A percentile compares a stretch with the other conserved stretches of the same genome.
Conservation (phyloP, 495 filamentous ascomycete species). For the Rostrohypoxylon terebratum region DNA sequence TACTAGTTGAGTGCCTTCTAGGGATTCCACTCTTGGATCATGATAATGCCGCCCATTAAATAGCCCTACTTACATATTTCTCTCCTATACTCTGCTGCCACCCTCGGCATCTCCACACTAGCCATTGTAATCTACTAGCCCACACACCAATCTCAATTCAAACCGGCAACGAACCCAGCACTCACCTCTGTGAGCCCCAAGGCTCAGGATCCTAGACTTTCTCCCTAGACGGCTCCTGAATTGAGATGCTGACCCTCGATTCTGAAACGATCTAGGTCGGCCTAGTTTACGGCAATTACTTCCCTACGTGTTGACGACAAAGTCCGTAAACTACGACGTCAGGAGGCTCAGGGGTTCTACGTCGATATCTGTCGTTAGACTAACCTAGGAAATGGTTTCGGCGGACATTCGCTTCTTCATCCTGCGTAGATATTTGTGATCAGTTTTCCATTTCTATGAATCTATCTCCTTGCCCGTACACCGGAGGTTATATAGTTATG, state of each 20-base stretch:
- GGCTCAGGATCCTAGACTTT: conserved; percentile 16
- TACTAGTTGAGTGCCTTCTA: too few species aligned
- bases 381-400: too few species aligned
- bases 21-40: too few species aligned
- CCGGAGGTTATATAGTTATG: too few species aligned
- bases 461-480: too few species aligned
- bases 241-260: conserved; percentile 20
- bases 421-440: too few species aligned
- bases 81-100: not conserved
- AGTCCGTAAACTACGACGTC: not conserved
- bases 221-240: conserved; percentile 5
- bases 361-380: too few species aligned
- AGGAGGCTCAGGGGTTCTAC: conserved; percentile 16
- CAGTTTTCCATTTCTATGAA: too few species aligned
- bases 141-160: not conserved
- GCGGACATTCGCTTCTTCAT: too few species aligned
- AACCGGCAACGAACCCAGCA: not conserved
- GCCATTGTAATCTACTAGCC: not conserved
- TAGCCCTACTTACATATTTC: not conserved
- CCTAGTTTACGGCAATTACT: conserved; percentile 6
- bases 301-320: conserved; percentile 1
- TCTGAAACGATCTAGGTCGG: conserved; percentile 2
- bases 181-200: conserved; percentile 9
- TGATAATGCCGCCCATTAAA: too few species aligned
- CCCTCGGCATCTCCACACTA: not conserved